Base-by-base conservation (phyloP, 352 stramenopile species). In the Globisporangium carolinianum region DNA sequence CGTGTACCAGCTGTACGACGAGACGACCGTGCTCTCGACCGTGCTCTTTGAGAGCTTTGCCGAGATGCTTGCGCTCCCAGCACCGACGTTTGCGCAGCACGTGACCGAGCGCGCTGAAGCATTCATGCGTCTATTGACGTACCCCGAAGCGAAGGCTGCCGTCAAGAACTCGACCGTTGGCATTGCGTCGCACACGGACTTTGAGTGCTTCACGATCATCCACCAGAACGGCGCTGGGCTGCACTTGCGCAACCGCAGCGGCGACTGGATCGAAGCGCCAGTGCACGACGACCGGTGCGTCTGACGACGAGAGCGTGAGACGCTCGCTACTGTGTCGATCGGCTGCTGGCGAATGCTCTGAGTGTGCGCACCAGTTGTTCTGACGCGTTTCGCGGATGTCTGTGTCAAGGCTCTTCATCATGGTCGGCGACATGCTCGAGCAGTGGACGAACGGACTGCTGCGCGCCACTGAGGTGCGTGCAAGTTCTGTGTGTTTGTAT, bases 161-260 rank as follows among this genome's bases (percentile, higher is more conserved):
- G 65, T 72, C n/a, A 74, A 85, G 56, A 83, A 83, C 57, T 77
- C 75, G 43, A 85, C 71, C 2, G 79, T 94, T 9, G 83, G 83
- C 36, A 91, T 94, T 62, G 75, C 81, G 4, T 88, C 81, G 17
- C 83, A 94, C 64, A 94, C 83, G 41, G 83, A 91, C 55, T 91
- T 91, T 57, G 83, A 94, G 66, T 89, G 76, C 55, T 91, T 94
- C 47, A 94, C 81, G 32, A 80, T 91, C 57, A 90, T 94, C 60
- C 83, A 94, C 55, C 83, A 94, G 58, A 92, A 90, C 51, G 83
- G 75, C 39, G 63, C 76, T 42, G 83, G 83, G 0, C 54, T 94
- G 57, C 81, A 94, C 57, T 57, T 94, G 61, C 51, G 73, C 18
- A 80, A 77, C 47, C 79, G 77, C 51, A 67, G 75, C 18, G 79